Base-by-base conservation (phyloP, 2,329 filamentous ascomycete genomes). In the Fusarium graminum region DNA sequence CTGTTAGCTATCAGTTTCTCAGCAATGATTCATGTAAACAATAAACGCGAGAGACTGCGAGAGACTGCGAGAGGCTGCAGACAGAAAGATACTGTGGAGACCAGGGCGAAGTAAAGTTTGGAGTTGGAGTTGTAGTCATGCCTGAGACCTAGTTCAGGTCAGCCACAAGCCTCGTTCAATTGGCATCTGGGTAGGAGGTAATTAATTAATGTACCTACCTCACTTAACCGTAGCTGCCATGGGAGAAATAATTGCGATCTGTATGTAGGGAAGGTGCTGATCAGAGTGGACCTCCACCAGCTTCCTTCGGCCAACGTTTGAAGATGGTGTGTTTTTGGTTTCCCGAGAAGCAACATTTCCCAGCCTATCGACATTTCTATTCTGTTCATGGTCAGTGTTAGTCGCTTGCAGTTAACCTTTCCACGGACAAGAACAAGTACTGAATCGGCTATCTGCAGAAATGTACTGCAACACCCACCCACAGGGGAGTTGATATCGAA, bases 261-360 rank as follows among this genome's bases (percentile, higher is more conserved):
- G 44, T 52, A 63, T 10, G 26, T 61, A 56, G 46, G 64, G 54
- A 39, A 68, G 54, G 45, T 67, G 45, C 63, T 59, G 60, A 43
- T 54, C 45, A 43, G 43, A 58, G 61, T 64, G 59, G 49, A 32
- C 44, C 63, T 59, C 46, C 63, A 43, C 44, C 9, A 42, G 45
- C 22, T 39, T 54, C 44, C 49, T 52, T 60, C 49, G 34, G 17
- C 45, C 53, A 65, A 59, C 49, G 34, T 53, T 44, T 45, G 29
- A 32, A 63, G 36, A 57, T 39, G 59, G 28, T 28, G 19, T 34
- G 22, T 46, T 44, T 38, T 63, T 34, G 36, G 40, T 26, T 45
- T n/a, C 30, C 38, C 38, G 38, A 51, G 40, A 47, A n/a, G 38
- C 52, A 36, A 28, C 16, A 34, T 36, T 55, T 41, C 4, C 55